Conservation (phyloP, 1,139 yeast species). For the Candida sp. region DNA sequence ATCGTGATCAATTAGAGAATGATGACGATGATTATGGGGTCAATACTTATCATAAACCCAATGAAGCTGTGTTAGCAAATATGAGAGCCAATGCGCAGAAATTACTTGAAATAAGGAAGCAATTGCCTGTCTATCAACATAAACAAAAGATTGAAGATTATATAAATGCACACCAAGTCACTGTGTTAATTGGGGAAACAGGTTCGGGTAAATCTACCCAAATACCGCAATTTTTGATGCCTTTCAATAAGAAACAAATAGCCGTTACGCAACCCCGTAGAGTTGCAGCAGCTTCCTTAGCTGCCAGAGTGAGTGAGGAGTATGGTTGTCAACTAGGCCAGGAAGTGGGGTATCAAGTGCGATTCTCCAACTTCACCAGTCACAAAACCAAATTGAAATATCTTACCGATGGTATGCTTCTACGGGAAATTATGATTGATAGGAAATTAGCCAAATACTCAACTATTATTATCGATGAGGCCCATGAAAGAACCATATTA, state of each 20-base stretch:
- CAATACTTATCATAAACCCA: constrained; percentile 8
- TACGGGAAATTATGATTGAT: constrained; percentile 86
- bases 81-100: constrained; percentile 41
- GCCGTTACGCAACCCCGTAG: constrained; percentile 98
- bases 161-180: constrained; percentile 57
- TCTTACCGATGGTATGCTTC: constrained; percentile 95
- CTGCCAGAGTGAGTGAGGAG: constrained; percentile 90
- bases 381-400: constrained; percentile 69
- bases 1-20: constrained; percentile 23
- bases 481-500: constrained; percentile 92
- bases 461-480: constrained; percentile 89
- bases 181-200: constrained; percentile 90
- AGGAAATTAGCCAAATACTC: constrained; percentile 60
- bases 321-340: constrained; percentile 73
- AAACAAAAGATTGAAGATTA: constrained; percentile 59
- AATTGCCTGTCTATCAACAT: constrained; percentile 76
- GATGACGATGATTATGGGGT: constrained; percentile 16
- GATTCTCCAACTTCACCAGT: constrained; percentile 54
- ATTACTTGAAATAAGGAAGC: constrained; percentile 50
- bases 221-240: constrained; percentile 85
- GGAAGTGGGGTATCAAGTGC: constrained; percentile 91
- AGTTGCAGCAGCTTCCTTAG: constrained; percentile 95
- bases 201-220: constrained; percentile 99
- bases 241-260: constrained; percentile 49
- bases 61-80: constrained; percentile 9